Percentiles rank a stretch among this genome's conserved stretches.
These are phyloP conservation scores for Hansenula sp. DNA, from an alignment of 1,139 yeast genomes.

Conservation along the genomic window DNA sequence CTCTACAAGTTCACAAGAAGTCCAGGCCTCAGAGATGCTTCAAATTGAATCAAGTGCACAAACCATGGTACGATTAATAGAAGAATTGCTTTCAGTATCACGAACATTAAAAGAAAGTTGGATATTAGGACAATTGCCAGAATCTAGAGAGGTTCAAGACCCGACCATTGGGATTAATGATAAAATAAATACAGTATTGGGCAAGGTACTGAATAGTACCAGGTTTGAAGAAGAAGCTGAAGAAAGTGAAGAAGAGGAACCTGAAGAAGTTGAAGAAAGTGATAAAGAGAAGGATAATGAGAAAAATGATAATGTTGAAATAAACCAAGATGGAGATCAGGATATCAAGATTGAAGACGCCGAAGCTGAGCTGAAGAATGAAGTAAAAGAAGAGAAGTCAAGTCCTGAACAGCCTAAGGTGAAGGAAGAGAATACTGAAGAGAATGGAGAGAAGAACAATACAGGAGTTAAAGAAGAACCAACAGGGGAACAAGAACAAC, in stretches of 20 bases:
- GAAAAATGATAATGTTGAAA: conserved; percentile 5
- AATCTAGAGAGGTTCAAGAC: conserved; percentile 27
- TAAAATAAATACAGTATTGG: conserved; percentile 8
- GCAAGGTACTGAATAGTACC: conserved; percentile 6
- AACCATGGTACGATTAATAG: conserved; percentile 47
- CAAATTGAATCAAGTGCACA: conserved; percentile 53
- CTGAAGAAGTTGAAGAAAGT: conserved; percentile 5
- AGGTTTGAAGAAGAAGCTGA: conserved; percentile 12
- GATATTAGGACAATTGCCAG: conserved; percentile 49
- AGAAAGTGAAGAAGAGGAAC: conserved; percentile 5
- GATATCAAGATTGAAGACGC: not conserved
- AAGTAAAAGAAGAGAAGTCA: conserved; percentile 6
- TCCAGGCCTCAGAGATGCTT: conserved; percentile 49
- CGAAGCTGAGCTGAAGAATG: conserved; percentile 1
- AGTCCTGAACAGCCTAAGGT: conserved; percentile 4
- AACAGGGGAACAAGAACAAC: not conserved
- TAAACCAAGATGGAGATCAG: not conserved
- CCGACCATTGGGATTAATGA: conserved; percentile 6
- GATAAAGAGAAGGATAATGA: conserved; percentile 11
- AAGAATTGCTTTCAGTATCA: conserved; percentile 48
- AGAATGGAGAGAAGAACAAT: conserved; percentile 2
- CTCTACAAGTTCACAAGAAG: conserved; percentile 35
- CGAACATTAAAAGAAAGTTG: conserved; percentile 50
- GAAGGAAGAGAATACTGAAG: conserved; percentile 9
- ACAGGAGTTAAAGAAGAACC: conserved; percentile 7